Evolutionary conservation across 2,329 filamentous ascomycete genomes (phyloP).

Genomic region (Trichoderma arundinaceum): DNA sequence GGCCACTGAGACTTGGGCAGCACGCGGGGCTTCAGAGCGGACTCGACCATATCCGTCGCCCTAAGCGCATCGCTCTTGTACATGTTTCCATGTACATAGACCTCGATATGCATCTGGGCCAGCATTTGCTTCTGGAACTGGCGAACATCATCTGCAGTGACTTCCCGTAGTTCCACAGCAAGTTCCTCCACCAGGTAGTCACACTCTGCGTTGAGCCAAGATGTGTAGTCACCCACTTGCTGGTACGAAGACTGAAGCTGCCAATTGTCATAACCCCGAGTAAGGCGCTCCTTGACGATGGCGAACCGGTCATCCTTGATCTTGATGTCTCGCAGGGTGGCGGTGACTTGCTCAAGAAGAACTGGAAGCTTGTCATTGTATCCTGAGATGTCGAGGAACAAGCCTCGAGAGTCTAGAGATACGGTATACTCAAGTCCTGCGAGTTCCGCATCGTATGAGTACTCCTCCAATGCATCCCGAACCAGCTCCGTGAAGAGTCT

Average conservation of each 20-base stretch:
- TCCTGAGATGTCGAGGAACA: constrained; percentile 80
- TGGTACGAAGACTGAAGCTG: constrained; percentile 88
- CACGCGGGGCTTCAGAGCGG: constrained; percentile 72
- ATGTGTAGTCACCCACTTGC: constrained; percentile 82
- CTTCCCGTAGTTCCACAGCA: constrained; percentile 73
- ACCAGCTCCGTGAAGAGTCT: constrained; percentile 85
- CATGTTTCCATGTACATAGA: constrained; percentile 88
- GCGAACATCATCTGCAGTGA: constrained; percentile 76
- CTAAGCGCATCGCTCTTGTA: constrained; percentile 92
- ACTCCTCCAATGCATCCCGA: constrained; percentile 86
- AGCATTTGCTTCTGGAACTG: constrained; percentile 81
- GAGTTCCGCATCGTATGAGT: constrained; percentile 94
- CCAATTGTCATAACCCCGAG: constrained; percentile 81
- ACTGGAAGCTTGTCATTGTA: constrained; percentile 98
- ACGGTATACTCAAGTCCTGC: constrained; percentile 86
- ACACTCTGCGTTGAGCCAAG: constrained; percentile 78
- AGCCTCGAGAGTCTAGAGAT: constrained; percentile 70
- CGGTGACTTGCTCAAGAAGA: constrained; percentile 84
- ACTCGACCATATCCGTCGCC: constrained; percentile 82
- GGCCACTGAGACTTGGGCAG: constrained; percentile 82
- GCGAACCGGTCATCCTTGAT: constrained; percentile 87
- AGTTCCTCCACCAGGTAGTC: constrained; percentile 82
- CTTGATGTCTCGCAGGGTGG: constrained; percentile 82
- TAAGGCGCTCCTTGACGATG: constrained; percentile 85
- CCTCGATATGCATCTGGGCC: constrained; percentile 83